Base-by-base conservation (phyloP, 176 grass and related monocot genomes). In the Hsuehochloa calcarea region DNA sequence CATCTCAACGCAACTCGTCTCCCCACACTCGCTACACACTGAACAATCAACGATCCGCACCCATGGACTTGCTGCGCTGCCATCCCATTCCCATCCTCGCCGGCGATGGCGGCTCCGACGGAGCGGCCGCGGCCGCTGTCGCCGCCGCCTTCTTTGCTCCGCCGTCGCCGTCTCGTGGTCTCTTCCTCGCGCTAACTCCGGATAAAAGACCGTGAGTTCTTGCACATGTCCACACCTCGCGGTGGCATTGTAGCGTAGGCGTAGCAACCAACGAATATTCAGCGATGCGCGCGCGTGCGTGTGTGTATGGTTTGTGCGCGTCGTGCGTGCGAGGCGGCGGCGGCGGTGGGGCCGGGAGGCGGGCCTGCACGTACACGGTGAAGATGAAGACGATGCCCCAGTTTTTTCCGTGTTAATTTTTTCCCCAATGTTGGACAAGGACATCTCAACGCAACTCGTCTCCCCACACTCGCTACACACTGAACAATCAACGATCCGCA, bases 321-420 rank as follows among this genome's bases (percentile, higher is more conserved):
- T 56, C 25, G 60, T 14, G 35, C n/a, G n/a, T n/a, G 72, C 17
- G 65, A 9, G 22, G 10, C n/a, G 50, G 72, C 41, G n/a, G 68
- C 31, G 70, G 74, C 69, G 31, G 69, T 14, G 17, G 11, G n/a
- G n/a, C n/a, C n/a, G n/a, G n/a, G n/a, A 34, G 65, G 39, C 72
- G 73, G 25, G n/a, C 1, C 56, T 97, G 90, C 78, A 72, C 89
- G 81, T 94, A 94, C 88, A 91, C 85, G 68, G 68, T 95, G 6
- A 77, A 87, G 75, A 92, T 98, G 64, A 98, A 84, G 85, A 98
- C 29, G n/a, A n/a, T n/a, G n/a, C n/a, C n/a, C n/a, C n/a, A n/a
- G n/a, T n/a, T n/a, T n/a, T n/a, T n/a, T n/a, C n/a, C n/a, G n/a
- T n/a, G n/a, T n/a, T n/a, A n/a, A n/a, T n/a, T n/a, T n/a, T n/a